phyloP scores from a whole-genome alignment of 169 alveolate species.

The Babesia microti region DNA sequence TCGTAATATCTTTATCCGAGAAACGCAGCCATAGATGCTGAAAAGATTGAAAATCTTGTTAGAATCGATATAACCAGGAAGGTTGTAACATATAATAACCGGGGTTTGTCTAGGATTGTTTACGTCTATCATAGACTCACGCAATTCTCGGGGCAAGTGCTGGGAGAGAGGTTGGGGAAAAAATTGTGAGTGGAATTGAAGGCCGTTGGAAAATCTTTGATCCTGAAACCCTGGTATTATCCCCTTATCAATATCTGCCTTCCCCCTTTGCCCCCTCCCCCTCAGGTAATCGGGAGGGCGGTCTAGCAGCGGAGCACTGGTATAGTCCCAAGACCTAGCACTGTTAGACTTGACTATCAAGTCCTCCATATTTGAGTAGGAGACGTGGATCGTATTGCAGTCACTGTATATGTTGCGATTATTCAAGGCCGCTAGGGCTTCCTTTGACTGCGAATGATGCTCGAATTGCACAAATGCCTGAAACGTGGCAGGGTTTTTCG shows the following conservation, averaged over 20 bases:
- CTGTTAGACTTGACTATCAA: slow-evolving; percentile 43
- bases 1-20: slow-evolving; percentile 47
- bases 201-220: too few species aligned
- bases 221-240: neutral
- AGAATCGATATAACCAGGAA: slow-evolving; percentile 20
- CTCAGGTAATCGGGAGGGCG: slow-evolving; percentile 5
- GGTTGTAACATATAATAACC: slow-evolving; percentile 48
- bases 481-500: slow-evolving; percentile 36
- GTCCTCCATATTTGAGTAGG: slow-evolving; percentile 39
- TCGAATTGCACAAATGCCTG: slow-evolving; percentile 54
- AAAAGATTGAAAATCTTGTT: slow-evolving; percentile 50
- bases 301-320: slow-evolving; percentile 12
- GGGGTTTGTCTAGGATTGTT: slow-evolving; percentile 53
- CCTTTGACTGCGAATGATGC: slow-evolving; percentile 35
- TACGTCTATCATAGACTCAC: too few species aligned
- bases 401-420: slow-evolving; percentile 52
- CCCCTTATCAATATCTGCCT: neutral
- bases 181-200: too few species aligned
- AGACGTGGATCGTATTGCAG: slow-evolving; percentile 50
- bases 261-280: slow-evolving; percentile 2
- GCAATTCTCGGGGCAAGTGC: too few species aligned
- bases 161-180: too few species aligned
- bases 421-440: slow-evolving; percentile 43
- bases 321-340: slow-evolving; percentile 47
- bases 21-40: slow-evolving; percentile 49